These are phyloP conservation scores for Tagetes erecta DNA, from an alignment of 129 eudicot species.

Conservation along the genomic window DNA sequence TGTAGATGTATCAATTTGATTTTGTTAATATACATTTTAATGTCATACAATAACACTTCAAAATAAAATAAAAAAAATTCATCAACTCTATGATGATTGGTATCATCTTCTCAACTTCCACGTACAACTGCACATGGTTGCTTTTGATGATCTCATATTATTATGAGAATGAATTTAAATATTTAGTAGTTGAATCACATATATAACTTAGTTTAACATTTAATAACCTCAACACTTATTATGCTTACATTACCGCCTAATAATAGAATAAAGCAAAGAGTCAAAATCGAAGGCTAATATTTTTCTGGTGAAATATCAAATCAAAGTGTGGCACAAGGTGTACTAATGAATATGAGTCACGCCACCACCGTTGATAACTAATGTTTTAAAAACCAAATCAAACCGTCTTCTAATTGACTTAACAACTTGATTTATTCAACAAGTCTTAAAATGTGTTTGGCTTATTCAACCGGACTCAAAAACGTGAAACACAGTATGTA, in stretches of 20 bases:
- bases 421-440: not conserved
- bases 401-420: not conserved
- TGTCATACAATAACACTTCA: not conserved
- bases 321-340: constrained; percentile 22
- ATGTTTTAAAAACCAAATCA: not conserved
- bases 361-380: constrained; percentile 8
- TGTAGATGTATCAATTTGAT: not conserved
- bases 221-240: not conserved
- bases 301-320: constrained; percentile 37
- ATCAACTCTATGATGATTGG: not conserved
- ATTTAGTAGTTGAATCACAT: not conserved
- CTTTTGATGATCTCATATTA: not conserved
- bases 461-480: too few relatives aligned
- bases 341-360: constrained; percentile 27
- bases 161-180: not conserved
- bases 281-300: constrained; percentile 33
- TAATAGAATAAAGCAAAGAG: not conserved
- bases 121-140: not conserved
- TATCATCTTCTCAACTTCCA: not conserved
- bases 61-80: not conserved
- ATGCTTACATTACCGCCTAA: not conserved
- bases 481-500: too few relatives aligned
- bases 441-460: not conserved
- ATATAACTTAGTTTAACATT: not conserved
- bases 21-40: not conserved